Evolutionary conservation across 768 basidiomycete genomes (phyloP), one percentile per base, ranked within the genome.

Genomic region (Hericium erinaceus): DNA sequence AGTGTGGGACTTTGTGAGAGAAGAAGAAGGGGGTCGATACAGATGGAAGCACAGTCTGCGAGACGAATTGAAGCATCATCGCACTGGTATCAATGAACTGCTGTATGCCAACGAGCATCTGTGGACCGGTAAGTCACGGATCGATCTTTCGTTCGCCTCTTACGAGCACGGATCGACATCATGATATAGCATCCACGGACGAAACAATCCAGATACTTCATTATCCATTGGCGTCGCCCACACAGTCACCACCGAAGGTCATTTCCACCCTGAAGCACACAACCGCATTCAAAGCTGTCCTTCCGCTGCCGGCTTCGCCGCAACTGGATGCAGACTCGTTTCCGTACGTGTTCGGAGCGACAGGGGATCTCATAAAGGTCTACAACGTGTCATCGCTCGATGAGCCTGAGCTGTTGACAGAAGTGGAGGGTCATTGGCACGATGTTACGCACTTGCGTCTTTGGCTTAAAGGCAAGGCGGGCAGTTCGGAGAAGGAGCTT

Each of bases 351-450:
- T 69, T 98, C 52, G 92, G 89, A 9, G 93, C 87, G 41, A 78
- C 85, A 1, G 95, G 91, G 49, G 95, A 98, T 68, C 71, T 83
- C 46, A 81, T 99, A 56, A 80, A 88, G 33, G 73, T 88, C 22
- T 98, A 84, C 64, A 91, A 97, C 67, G 72, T 93, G 38, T 86
- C 89, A 2, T 74, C 77, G 2, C 73, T 78, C 22, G 77, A 83
- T 24, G 83, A 85, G 62, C 84, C 84, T 1, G 87, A 88, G 58
- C 70, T 90, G 28, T 68, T 93, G n/a, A 74, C 77, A 26, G 82
- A 84, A 64, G 72, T 90, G 11, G 90, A 97, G 63, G 94, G 82
- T 6, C 95, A 98, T 66, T 92, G 87, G 82, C 92, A 92, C 63
- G 92, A 97, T 64, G 84, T 98, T 15, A 88, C 82, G 4, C 82